Evolutionary conservation across 352 stramenopile genomes (phyloP).

Genomic region (Globisporangium yorkense): DNA sequence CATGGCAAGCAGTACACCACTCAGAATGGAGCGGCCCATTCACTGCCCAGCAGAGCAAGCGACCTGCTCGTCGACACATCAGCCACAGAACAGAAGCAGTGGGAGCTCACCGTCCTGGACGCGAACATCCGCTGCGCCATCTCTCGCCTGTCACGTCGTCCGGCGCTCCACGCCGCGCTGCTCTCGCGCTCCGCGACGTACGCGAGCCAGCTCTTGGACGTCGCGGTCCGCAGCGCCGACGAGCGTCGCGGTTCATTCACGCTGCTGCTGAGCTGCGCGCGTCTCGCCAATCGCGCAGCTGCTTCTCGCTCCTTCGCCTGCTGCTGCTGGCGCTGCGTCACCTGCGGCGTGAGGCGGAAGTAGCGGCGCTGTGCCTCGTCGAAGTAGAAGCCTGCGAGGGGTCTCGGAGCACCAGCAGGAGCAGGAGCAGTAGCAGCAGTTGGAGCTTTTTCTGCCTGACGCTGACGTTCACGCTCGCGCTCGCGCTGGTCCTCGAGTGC

Average conservation of each 20-base stretch:
- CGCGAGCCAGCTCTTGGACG: conserved; percentile 14
- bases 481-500: conserved; percentile 53
- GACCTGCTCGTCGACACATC: no score
- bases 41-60: not conserved
- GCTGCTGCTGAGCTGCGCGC: not conserved
- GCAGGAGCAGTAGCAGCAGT: not conserved
- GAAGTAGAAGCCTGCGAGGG: conserved; percentile 53
- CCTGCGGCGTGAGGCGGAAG: conserved; percentile 34
- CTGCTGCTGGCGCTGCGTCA: conserved; percentile 14
- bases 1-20: no score
- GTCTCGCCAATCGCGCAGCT: not conserved
- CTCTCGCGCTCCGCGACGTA: conserved; percentile 31
- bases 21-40: no score
- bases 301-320: not conserved
- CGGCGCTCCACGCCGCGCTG: conserved; percentile 25
- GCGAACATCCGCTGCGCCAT: conserved; percentile 23
- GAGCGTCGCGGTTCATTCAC: not conserved
- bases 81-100: no score
- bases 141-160: conserved; percentile 15
- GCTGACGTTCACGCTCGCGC: conserved; percentile 20
- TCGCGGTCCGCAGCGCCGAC: not conserved
- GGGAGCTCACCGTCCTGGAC: conserved; percentile 4
- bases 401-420: not conserved
- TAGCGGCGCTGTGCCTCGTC: conserved; percentile 44
- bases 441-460: not conserved